Evolutionary conservation across 2,329 filamentous ascomycete genomes (phyloP), one percentile per base, ranked within the genome.

Genomic region (Ilyonectria destructans): DNA sequence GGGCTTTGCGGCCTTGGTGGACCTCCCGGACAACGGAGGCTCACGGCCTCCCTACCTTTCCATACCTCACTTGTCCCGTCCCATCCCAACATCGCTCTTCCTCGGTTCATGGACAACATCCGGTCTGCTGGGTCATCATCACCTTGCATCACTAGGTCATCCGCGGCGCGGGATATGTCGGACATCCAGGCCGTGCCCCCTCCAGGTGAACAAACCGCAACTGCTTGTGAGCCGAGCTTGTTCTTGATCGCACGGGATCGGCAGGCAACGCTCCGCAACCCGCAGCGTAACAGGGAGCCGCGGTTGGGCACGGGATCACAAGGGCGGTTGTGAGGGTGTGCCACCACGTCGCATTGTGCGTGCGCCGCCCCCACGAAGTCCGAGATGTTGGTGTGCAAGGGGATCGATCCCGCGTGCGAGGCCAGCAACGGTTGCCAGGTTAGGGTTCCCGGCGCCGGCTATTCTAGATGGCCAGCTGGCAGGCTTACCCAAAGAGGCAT

Each of bases 1-100:
- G 46, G 62, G 59, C 56, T 55, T 23, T 55, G 35, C 64, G 64
- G 54, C 62, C 60, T 73, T 46, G 68, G 68, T 58, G 64, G 52
- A 17, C n/a, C 37, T 52, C 33, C 60, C 49, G 51, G 65, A 58
- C 55, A 59, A 58, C 56, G 57, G 71, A 58, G 58, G 59, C 67
- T 71, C 57, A 66, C 61, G 65, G 65, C 68, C 64, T 58, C 52
- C 49, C 54, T 64, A 37, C 62, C 23, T 56, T 31, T 65, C 49
- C 31, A 46, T 55, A 17, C 49, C 19, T 40, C 17, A 33, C n/a
- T n/a, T 33, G 33, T 45, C 45, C 19, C 45, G 31, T 29, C 12
- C 19, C 43, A 46, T 51, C 43, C 48, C 12, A 63, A 52, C 45
- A 68, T 43, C 58, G 64, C 49, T 52, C 56, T 69, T 40, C 26